Evolutionary conservation across 768 basidiomycete genomes (phyloP).

Genomic region (Trametopsis cervina): DNA sequence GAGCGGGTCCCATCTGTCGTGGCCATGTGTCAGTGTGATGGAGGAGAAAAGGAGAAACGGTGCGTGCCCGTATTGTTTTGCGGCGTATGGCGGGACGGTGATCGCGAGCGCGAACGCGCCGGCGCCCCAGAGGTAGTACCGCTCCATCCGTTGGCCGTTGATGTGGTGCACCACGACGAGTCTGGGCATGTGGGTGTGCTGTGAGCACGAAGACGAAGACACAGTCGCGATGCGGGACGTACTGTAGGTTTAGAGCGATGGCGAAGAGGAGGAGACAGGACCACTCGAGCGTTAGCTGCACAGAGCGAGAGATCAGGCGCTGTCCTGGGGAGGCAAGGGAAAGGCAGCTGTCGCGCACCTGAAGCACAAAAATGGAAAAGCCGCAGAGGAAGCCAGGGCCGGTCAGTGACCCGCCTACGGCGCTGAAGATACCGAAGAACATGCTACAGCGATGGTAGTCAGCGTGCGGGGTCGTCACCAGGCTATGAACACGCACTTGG

Average conservation of each 20-base stretch:
- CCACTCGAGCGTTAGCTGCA: neutral
- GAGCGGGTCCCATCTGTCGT: neutral
- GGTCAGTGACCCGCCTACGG: neutral
- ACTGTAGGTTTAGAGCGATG: neutral
- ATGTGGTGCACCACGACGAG: neutral
- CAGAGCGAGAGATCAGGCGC: neutral
- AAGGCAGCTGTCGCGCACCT: neutral
- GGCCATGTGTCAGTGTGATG: no score
- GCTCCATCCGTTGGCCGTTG: neutral
- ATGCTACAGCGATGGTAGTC: no score
- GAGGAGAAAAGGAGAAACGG: neutral
- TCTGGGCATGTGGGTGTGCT: no score
- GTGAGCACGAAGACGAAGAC: no score
- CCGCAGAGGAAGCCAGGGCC: neutral
- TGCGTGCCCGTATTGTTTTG: neutral
- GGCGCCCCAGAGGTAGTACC: neutral
- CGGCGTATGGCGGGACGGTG: neutral
- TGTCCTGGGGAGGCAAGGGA: no score
- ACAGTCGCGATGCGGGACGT: no score
- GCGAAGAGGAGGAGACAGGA: neutral
- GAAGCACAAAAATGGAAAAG: neutral
- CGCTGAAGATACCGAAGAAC: neutral
- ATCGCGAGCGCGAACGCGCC: neutral
- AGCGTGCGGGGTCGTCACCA: no score
- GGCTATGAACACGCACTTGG: neutral